Evolutionary conservation across 148 eudicot species (phyloP).

Genomic region (Selenicereus undatus): DNA sequence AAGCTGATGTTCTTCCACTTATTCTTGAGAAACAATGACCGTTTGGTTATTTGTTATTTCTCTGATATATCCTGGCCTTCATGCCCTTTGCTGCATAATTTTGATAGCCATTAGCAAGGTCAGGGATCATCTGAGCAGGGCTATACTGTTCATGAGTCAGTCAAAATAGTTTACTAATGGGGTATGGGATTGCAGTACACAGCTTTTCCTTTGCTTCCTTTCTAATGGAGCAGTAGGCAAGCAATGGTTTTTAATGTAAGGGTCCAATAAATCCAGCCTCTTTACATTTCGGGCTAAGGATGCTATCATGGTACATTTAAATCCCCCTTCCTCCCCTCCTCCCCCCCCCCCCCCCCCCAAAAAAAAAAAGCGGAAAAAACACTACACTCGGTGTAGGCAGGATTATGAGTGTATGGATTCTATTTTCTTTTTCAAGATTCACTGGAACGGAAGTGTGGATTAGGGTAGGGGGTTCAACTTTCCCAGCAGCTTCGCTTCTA

Average conservation of each 20-base stretch:
- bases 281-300: too few relatives aligned
- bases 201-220: neutral
- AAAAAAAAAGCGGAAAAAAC: too few relatives aligned
- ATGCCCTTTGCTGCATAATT: neutral
- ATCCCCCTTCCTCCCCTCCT: too few relatives aligned
- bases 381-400: too few relatives aligned
- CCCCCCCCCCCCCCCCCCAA: too few relatives aligned
- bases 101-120: neutral
- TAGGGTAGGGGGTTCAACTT: too few relatives aligned
- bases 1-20: neutral
- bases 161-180: neutral
- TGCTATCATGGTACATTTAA: too few relatives aligned
- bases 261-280: too few relatives aligned
- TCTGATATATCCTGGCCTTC: neutral
- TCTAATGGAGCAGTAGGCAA: neutral
- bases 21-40: neutral
- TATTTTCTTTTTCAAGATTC: too few relatives aligned
- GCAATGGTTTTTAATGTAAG: neutral
- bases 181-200: neutral
- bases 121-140: neutral
- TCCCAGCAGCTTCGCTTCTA: too few relatives aligned
- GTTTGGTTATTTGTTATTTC: neutral
- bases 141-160: neutral
- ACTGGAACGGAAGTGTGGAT: neutral
- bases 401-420: too few relatives aligned